Percentiles rank a stretch among this genome's conserved stretches.
Conservation (phyloP, 192 early-diverging fungal species). For the Glomus cerebriforme region DNA sequence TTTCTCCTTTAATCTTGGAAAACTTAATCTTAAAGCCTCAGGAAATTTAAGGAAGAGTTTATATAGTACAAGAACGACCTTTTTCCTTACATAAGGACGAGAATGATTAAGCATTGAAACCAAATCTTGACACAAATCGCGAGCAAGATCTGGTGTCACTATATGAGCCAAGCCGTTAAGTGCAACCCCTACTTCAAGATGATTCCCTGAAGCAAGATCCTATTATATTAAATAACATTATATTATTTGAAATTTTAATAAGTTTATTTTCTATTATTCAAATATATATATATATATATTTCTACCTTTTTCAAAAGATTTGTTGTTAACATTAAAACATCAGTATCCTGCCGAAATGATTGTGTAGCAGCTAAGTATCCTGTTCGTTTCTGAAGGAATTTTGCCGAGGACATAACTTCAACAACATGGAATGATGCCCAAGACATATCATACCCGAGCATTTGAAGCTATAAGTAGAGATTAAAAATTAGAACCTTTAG, state of each 20-base stretch:
- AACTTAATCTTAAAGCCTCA: conserved; percentile 79
- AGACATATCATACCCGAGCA: conserved; percentile 96
- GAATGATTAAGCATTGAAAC: conserved; percentile 88
- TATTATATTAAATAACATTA: conserved; percentile 34
- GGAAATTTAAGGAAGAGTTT: conserved; percentile 89
- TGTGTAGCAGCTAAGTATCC: conserved; percentile 92
- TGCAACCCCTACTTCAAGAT: conserved; percentile 85
- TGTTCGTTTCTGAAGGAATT: conserved; percentile 81
- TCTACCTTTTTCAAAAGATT: conserved; percentile 94
- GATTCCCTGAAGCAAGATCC: conserved; percentile 85
- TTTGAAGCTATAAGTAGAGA: conserved; percentile 73
- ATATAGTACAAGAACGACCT: conserved; percentile 86
- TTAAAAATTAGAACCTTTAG: background rate
- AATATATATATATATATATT: background rate
- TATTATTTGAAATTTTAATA: background rate
- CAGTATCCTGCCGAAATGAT: conserved; percentile 90
- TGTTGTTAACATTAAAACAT: conserved; percentile 94
- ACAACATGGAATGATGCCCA: conserved; percentile 97
- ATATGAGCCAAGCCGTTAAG: conserved; percentile 91
- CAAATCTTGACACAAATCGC: conserved; percentile 85
- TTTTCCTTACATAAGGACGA: conserved; percentile 91
- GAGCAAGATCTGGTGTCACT: conserved; percentile 87
- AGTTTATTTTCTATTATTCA: too few relatives aligned
- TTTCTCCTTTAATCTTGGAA: conserved; percentile 82
- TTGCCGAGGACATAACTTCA: conserved; percentile 93